Conservation (phyloP, 768 basidiomycete genomes). For the Termitomyces sp. region DNA sequence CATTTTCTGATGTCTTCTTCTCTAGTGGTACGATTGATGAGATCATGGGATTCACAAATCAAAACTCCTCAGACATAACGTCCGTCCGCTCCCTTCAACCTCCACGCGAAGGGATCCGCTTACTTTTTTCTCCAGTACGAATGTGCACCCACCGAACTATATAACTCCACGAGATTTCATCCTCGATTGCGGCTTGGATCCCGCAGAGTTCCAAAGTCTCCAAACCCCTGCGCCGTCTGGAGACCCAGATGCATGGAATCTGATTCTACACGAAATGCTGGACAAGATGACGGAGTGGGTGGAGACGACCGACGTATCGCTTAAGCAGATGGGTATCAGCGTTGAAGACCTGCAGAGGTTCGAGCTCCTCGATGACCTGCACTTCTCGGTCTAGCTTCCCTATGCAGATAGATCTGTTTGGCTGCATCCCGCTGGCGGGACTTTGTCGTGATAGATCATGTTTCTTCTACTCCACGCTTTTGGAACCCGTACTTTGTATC, state of each 20-base stretch:
- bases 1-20: neutral
- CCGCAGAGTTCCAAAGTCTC: neutral
- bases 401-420: neutral
- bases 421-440: neutral
- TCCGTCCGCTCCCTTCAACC: neutral
- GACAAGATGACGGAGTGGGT: conserved; percentile 6
- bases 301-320: neutral
- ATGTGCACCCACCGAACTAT: neutral
- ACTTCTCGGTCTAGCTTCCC: neutral
- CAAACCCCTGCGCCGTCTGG: neutral
- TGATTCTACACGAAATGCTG: conserved; percentile 1
- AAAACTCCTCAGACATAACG: neutral
- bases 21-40: neutral
- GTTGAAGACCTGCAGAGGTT: neutral
- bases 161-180: neutral
- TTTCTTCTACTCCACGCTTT: neutral
- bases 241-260: neutral
- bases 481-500: neutral
- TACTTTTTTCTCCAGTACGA: neutral
- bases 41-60: neutral
- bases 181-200: conserved; percentile 1
- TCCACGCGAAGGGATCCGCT: neutral
- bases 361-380: neutral
- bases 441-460: neutral
- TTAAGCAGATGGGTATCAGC: neutral